Evolutionary conservation across 2,329 filamentous ascomycete species (phyloP).

Genomic region (Mollisia scopiformis): DNA sequence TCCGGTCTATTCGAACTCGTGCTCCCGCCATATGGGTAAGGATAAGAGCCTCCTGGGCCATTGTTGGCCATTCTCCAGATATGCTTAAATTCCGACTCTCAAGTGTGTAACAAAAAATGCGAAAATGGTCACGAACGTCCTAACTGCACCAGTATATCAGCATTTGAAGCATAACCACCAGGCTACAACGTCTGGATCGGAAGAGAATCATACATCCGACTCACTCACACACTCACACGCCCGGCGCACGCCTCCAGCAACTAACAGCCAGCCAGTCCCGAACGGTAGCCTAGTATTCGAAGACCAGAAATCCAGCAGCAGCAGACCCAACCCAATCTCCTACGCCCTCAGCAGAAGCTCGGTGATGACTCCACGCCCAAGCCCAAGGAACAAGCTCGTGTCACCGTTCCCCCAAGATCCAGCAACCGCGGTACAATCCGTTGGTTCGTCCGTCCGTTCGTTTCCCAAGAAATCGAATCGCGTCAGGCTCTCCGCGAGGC

Average conservation of each 20-base stretch:
- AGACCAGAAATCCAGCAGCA: neutral
- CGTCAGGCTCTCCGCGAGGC: neutral
- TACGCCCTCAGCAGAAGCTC: too few species aligned
- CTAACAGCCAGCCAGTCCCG: neutral
- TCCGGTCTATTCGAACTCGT: constrained; percentile 6
- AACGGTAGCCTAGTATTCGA: neutral
- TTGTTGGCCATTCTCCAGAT: constrained; percentile 26
- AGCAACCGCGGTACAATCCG: neutral
- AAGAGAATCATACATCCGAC: neutral
- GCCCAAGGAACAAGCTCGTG: neutral
- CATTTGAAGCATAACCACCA: neutral
- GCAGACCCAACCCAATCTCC: neutral
- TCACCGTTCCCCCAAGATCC: neutral
- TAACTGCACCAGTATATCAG: neutral
- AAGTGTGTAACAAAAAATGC: neutral
- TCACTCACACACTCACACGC: neutral
- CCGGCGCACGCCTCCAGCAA: neutral
- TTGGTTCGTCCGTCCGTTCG: neutral
- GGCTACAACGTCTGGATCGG: neutral
- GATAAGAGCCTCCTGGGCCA: constrained; percentile 22
- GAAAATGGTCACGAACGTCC: constrained; percentile 5
- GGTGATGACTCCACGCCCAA: neutral
- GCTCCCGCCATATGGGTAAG: constrained; percentile 22
- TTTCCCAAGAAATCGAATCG: too few species aligned
- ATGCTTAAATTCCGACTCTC: neutral